Evolutionary conservation across 2,329 filamentous ascomycete species (phyloP), one percentile per base, ranked within the genome.

Genomic region (Arthroderma uncinatum): DNA sequence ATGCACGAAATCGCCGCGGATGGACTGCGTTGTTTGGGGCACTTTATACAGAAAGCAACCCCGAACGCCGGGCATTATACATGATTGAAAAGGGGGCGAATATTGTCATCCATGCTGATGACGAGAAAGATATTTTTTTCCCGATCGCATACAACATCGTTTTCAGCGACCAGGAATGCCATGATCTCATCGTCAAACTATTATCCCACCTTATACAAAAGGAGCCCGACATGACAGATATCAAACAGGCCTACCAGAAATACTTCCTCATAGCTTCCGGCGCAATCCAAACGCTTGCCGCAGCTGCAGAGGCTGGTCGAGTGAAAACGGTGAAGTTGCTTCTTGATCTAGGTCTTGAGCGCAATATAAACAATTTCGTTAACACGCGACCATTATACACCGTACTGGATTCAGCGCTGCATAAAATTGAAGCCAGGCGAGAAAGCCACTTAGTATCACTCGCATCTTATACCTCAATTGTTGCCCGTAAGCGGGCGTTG

Each of bases 61-160:
- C 65, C 7, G 42, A 33, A 16, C 56, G 59, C 36, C 61, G 60
- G 39, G 62, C 58, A 23, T 53, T 58, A n/a, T 66, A 62, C 33
- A 44, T 67, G 5, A 44, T 65, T 8, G 37, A 42, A 1, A 62
- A 63, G 34, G 65, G 64, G n/a, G 65, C 65, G 12, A 50, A 60
- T 40, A 36, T 62, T 7, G 55, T 60, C 14, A 40, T 50, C 14
- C 39, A 48, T 12, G 59, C 55, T 2, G 55, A 54, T 16, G 54
- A 56, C 25, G 61, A 56, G 8, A 62, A 59, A 48, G 64, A 66
- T 39, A 61, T 65, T 10, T 62, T 67, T 36, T 65, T 61, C 39
- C 55, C 59, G 4, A 60, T 67, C 9, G 59, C 56, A 28, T 61
- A 61, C 28, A 67, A 67, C 37, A 50, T 44, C 10, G 37, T 53